Base-by-base conservation (phyloP, 257 asterid species). In the Agastache rugosa region DNA sequence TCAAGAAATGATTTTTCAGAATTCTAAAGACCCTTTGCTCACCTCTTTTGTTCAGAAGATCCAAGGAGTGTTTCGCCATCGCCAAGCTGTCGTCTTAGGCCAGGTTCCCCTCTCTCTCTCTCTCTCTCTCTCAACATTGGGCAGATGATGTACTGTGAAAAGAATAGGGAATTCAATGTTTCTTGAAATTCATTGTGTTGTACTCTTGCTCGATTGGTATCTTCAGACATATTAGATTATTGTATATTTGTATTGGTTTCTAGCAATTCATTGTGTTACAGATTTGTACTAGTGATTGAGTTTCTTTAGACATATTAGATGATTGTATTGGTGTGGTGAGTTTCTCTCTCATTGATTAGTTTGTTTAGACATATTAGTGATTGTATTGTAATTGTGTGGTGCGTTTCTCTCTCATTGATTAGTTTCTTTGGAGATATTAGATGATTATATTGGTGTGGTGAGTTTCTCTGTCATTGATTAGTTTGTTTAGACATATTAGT, bases 21-120 rank as follows among this genome's bases (percentile, higher is more conserved):
- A 92, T 76, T 86, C 96, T 0, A 82, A 75, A 42, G 97, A 90
- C 77, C 96, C 97, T 7, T 75, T 89, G 0, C 87, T 92, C 63
- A 55, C 83, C 34, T 95, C 97, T n/a, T 92, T 92, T 50, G 84
- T 85, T 27, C 82, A 85, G 5, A 88, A 90, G 83, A 88, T 92
- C 61, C 93, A 86, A 51, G 81, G 82, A 4, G 71, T 88, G 5
- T 71, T 86, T 67, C 91, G 91, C 25, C 92, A 83, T 72, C 86
- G 85, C 25, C 83, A 87, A 23, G 87, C 93, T 50, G 27, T 19
- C 16, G 64, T 68, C 8, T 20, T 39, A 20, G 31, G 61, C 20
- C 73, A 77, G 75, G 82, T 78, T 17, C 8, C n/a, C 7, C 0
- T 34, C 51, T 50, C 39, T n/a, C 58, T 76, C 44, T 67, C 53